These are phyloP conservation scores for Notholithocarpus densiflorus DNA, from an alignment of 306 rosid species.

Conservation along the genomic window DNA sequence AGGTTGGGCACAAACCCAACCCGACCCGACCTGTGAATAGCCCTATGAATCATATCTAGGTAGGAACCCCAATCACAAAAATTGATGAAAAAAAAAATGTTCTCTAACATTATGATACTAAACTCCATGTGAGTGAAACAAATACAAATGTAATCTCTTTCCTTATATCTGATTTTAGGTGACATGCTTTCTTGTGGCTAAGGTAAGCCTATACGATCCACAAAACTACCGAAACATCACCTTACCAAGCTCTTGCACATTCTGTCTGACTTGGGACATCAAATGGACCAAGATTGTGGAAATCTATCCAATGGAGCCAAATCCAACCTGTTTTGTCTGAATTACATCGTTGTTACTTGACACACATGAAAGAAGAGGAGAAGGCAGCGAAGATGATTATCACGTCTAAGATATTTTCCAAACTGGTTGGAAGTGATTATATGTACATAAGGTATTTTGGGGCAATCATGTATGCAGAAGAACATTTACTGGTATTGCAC, in stretches of 20 bases:
- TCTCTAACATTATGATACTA: too few relatives aligned
- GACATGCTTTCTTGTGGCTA: background rate
- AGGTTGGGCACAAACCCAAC: too few relatives aligned
- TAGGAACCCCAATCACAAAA: too few relatives aligned
- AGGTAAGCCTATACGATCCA: background rate
- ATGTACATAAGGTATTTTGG: background rate
- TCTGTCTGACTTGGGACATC: background rate
- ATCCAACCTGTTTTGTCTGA: background rate
- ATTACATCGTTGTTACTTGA: background rate
- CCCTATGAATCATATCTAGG: too few relatives aligned
- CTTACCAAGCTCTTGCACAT: background rate
- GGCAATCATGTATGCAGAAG: background rate
- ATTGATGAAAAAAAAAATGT: too few relatives aligned
- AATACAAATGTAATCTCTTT: too few relatives aligned
- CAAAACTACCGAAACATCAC: background rate
- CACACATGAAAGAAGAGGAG: background rate
- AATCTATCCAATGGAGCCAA: background rate
- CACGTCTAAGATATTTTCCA: background rate
- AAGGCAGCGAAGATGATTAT: too few relatives aligned
- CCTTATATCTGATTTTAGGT: too few relatives aligned
- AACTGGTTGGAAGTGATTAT: background rate
- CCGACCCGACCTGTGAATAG: too few relatives aligned
- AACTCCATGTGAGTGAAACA: too few relatives aligned
- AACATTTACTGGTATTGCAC: background rate
- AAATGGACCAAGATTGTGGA: too few relatives aligned